Evolutionary conservation across 306 rosid genomes (phyloP), one percentile per base, ranked within the genome.

Genomic region (Dicorynia guianensis): DNA sequence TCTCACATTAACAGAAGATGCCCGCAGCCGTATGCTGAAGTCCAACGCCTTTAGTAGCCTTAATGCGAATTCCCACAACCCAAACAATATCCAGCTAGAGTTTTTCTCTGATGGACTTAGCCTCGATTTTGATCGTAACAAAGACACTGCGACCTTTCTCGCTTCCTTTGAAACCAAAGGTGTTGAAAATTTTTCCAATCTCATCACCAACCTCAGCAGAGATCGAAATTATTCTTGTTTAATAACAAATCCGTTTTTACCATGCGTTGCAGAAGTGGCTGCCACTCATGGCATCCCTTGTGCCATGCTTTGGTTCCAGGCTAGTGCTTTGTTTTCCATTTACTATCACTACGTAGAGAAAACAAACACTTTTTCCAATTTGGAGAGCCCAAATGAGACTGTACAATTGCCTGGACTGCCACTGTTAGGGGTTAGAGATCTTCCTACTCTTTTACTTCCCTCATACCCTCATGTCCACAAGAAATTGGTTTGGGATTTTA

Each of bases 31-130:
- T n/a, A 7, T 82, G 14, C 13, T 60, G 20, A 83, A 72, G 30
- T 11, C 10, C 61, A 44, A 39, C 19, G 30, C 63, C 13, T 0
- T 25, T 8, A 4, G 64, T 36, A 15, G 14, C 30, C 7, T 4
- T 5, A 48, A 38, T 11, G 9, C 18, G 8, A 44, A 57, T 38
- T 1, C 66, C 7, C 8, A 44, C 34, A 25, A 25, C 30, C 30
- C 30, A 25, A 49, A 34, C 8, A 6, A 14, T 9, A 65, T 83
- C 71, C 47, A 57, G 0, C 73, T 81, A 1, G 70, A 70, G 69
- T 83, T 83, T 74, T 83, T 77, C 74, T 86, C 88, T 1, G 88
- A 83, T 5, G 90, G 90, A n/a, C 84, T 86, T 30, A 47, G 48
- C 57, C 25, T 77, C 2, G 76, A 83, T n/a, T 84, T 71, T 38